Base-by-base conservation (phyloP, 352 stramenopile species). In the Phytophthora foliorum region DNA sequence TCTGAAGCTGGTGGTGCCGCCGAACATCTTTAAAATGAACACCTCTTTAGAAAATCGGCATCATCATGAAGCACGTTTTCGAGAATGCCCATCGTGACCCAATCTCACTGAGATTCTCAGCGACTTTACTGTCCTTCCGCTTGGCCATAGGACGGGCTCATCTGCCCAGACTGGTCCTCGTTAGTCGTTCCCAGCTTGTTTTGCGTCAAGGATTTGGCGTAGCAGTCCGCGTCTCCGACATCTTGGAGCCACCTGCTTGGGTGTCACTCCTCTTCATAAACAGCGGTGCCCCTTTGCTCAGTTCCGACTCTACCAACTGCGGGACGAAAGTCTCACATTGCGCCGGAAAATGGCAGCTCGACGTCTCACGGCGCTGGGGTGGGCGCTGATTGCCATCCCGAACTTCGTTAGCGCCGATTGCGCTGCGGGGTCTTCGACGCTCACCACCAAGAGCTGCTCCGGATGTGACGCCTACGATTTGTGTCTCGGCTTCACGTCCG, bases 191-290 rank as follows among this genome's bases (percentile, higher is more conserved):
- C 55, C 63, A 70, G 63, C 48, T 59, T 71, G 63, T 60, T 71
- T 66, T 71, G 36, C 55, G 38, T 66, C 63, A 56, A 71, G 55
- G 63, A 71, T 71, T 71, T 71, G 63, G 57, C 45, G 24, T 50
- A 7, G 29, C 5, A 16, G 21, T 48, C n/a, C n/a, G n/a, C n/a
- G n/a, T 14, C 11, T 14, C n/a, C 11, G 24, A 25, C 42, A 9
- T 19, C 31, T 27, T 10, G 41, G 10, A 32, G 7, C 39, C 29
- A 61, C 48, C 42, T 53, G 38, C 19, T 25, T 22, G 3, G 9
- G 14, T 41, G 63, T 56, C 63, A 32, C 63, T 59, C 63, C 63
- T 71, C 46, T 71, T 42, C 63, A 66, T 65, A 39, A 34, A 44
- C 56, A 54, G 41, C 38, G 34, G 55, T 14, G 57, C n/a, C 38